phyloP scores from a whole-genome alignment of 306 rosid genomes.

The apple (Malus domestica) region DNA sequence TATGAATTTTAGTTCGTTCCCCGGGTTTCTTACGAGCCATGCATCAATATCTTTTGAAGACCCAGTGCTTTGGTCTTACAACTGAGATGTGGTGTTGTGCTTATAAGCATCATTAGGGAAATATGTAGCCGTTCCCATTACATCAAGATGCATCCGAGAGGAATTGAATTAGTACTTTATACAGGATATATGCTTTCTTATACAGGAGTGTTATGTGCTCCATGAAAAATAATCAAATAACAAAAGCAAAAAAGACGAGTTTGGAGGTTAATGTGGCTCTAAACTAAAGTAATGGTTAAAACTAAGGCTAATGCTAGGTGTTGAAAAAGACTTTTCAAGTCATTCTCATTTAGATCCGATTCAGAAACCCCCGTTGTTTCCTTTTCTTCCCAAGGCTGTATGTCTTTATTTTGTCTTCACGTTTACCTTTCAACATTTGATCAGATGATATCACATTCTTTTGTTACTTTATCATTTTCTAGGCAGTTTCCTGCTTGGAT shows the following conservation, averaged over 20 bases:
- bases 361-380: background rate
- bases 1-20: too few species aligned
- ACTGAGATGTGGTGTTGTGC: background rate
- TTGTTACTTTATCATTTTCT: constrained; percentile 35
- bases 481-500: constrained; percentile 98
- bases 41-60: background rate
- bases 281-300: background rate
- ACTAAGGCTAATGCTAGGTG: background rate
- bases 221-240: background rate
- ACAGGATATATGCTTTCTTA: background rate
- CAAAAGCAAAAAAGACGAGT: background rate
- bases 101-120: background rate
- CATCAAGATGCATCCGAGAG: background rate
- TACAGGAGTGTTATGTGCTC: background rate
- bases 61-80: background rate
- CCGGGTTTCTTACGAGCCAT: background rate
- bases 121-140: background rate
- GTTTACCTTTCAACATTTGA: background rate
- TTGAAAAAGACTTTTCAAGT: background rate
- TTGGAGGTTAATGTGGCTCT: background rate
- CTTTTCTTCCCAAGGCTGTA: background rate
- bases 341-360: background rate
- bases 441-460: constrained; percentile 10
- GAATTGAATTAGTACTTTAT: background rate
- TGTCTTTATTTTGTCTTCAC: background rate